Evolutionary conservation across 139 green algal species (phyloP).

Genomic region (Raphidocelis subcapitata): DNA sequence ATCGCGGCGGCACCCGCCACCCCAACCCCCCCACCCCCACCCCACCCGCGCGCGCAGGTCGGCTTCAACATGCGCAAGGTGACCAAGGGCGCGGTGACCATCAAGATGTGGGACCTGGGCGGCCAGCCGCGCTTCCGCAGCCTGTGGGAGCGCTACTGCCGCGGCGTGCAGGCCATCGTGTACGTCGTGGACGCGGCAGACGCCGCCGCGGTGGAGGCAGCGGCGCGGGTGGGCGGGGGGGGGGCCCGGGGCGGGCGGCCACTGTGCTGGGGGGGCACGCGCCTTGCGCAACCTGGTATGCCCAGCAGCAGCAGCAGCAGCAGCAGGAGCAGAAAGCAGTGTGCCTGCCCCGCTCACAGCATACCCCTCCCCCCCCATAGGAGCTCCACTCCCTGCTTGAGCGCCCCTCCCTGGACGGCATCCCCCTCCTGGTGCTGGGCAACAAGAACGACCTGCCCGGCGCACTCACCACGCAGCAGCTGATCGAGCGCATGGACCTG

Average conservation of each 20-base stretch:
- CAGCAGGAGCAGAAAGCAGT: background rate
- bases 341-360: too few relatives aligned
- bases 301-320: too few relatives aligned
- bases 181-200: conserved; percentile 97
- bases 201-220: conserved; percentile 69
- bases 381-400: conserved; percentile 71
- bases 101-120: conserved; percentile 99
- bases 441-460: conserved; percentile 97
- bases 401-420: conserved; percentile 69
- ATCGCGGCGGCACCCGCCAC: too few relatives aligned
- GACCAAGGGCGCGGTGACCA: conserved; percentile 91
- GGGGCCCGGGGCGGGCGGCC: background rate
- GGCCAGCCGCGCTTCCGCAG: conserved; percentile 93
- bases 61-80: conserved; percentile 99
- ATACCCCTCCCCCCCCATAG: too few relatives aligned
- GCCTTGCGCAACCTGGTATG: background rate
- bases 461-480: conserved; percentile 67
- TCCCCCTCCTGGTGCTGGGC: conserved; percentile 95
- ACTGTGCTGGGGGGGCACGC: background rate
- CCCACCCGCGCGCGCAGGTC: conserved; percentile 41
- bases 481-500: conserved; percentile 83
- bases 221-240: background rate
- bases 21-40: too few relatives aligned
- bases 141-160: conserved; percentile 99
- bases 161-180: conserved; percentile 95